Conservation (phyloP, 1,284 basidiomycete species). For the Thelephora terrestris region DNA sequence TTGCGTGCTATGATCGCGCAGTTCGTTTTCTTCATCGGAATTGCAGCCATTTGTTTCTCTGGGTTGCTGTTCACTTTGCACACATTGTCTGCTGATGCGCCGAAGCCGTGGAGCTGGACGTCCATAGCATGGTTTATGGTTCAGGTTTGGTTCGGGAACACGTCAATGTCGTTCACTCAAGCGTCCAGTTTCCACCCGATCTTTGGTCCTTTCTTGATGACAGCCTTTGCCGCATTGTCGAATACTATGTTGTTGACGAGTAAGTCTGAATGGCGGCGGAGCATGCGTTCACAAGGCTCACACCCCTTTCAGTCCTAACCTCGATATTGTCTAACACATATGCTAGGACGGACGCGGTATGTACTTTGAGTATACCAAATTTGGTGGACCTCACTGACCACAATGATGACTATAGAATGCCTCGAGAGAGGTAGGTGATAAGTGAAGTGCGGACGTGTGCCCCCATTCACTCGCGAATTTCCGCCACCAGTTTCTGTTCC, state of each 20-base stretch:
- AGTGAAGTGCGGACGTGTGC: neutral
- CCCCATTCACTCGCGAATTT: neutral
- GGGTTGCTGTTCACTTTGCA: conserved; percentile 80
- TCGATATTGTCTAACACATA: conserved; percentile 84
- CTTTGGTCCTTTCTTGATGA: conserved; percentile 82
- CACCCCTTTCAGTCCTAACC: conserved; percentile 53
- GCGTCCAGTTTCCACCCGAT: conserved; percentile 75
- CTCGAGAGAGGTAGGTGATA: conserved; percentile 54
- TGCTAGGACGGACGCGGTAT: conserved; percentile 64
- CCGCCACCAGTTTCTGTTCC: conserved; percentile 68
- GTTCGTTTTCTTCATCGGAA: conserved; percentile 77
- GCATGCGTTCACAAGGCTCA: neutral
- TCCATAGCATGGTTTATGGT: conserved; percentile 74
- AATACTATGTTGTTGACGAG: conserved; percentile 76
- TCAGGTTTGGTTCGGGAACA: conserved; percentile 80
- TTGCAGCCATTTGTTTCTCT: conserved; percentile 79
- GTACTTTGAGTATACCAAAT: conserved; percentile 19
- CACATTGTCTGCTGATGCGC: conserved; percentile 45
- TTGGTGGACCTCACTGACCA: neutral
- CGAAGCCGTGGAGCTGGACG: conserved; percentile 46
- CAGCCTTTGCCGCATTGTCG: conserved; percentile 71
- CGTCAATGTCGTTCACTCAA: conserved; percentile 57
- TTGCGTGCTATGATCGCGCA: conserved; percentile 68
- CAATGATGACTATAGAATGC: conserved; percentile 50
- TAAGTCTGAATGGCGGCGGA: conserved; percentile 24